phyloP scores from a whole-genome alignment of 2,329 filamentous ascomycete genomes.

The Epichloe amarillans region DNA sequence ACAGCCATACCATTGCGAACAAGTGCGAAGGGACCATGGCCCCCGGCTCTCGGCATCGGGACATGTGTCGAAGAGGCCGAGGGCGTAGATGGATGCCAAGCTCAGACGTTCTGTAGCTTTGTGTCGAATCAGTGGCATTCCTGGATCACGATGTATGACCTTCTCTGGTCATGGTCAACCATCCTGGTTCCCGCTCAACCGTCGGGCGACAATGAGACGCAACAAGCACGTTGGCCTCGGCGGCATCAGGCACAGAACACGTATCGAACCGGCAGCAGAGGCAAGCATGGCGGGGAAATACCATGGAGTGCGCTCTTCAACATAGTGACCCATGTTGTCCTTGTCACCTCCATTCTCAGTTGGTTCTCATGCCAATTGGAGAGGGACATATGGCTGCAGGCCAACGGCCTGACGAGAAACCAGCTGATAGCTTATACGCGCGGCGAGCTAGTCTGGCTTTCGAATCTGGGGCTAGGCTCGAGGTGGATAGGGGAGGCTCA shows the following conservation, averaged over 20 bases:
- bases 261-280: not conserved
- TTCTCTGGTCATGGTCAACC: not conserved
- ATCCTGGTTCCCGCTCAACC: not conserved
- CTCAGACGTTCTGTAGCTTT: not conserved
- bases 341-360: slow-evolving; percentile 8
- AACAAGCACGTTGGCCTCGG: not conserved
- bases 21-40: not conserved
- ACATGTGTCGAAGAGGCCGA: not conserved
- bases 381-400: slow-evolving; percentile 16
- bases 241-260: not conserved
- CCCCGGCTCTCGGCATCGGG: not conserved
- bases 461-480: slow-evolving; percentile 5
- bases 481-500: not conserved
- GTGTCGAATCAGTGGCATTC: not conserved
- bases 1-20: not conserved
- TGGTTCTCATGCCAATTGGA: slow-evolving; percentile 12
- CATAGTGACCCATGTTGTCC: slow-evolving; percentile 3
- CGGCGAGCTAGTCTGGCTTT: slow-evolving; percentile 2
- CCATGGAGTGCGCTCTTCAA: not conserved
- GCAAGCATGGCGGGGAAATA: not conserved
- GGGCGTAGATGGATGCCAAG: not conserved
- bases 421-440: slow-evolving; percentile 13
- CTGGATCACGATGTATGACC: not conserved
- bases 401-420: slow-evolving; percentile 18
- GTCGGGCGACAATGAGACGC: not conserved